phyloP scores from a whole-genome alignment of 2,329 filamentous ascomycete species.

The Aspergillus hiratsukae region DNA sequence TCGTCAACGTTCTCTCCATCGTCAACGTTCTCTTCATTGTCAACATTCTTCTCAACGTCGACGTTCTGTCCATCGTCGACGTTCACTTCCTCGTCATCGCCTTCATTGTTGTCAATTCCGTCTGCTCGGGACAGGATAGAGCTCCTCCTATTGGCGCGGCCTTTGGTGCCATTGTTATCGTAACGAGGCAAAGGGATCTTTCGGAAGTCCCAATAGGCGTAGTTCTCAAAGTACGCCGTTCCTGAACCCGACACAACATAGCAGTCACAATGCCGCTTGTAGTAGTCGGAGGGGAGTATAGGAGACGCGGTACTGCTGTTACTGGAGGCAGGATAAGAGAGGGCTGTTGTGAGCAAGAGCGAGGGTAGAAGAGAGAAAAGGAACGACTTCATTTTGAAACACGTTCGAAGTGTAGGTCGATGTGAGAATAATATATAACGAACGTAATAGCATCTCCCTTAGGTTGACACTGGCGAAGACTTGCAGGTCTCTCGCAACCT shows the following conservation, averaged over 20 bases:
- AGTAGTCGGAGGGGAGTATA: not conserved
- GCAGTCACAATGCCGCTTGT: slow-evolving; percentile 37
- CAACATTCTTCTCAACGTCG: no score
- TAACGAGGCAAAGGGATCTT: slow-evolving; percentile 28
- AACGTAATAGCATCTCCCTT: not conserved
- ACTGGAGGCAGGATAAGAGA: not conserved
- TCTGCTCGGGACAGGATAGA: slow-evolving; percentile 9
- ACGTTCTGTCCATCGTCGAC: not conserved
- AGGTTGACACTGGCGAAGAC: not conserved
- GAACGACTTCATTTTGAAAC: not conserved
- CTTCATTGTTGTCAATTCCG: slow-evolving; percentile 18
- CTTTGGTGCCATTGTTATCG: slow-evolving; percentile 1
- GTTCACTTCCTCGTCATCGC: slow-evolving; percentile 13
- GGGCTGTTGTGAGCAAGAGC: not conserved
- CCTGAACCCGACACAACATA: slow-evolving; percentile 42
- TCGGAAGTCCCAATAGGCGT: slow-evolving; percentile 51
- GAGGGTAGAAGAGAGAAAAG: not conserved
- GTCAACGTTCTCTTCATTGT: slow-evolving; percentile 2
- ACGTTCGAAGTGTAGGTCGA: not conserved
- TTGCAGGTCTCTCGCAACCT: not conserved
- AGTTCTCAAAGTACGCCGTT: slow-evolving; percentile 47
- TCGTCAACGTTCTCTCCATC: slow-evolving; percentile 9
- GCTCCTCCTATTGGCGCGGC: slow-evolving; percentile 17
- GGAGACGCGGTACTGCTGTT: not conserved
- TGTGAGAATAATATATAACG: not conserved